Percentiles rank a stretch among this genome's conserved stretches.
phyloP scores from a whole-genome alignment of 1,284 basidiomycete genomes.

The Ceratobasidium theobromae region DNA sequence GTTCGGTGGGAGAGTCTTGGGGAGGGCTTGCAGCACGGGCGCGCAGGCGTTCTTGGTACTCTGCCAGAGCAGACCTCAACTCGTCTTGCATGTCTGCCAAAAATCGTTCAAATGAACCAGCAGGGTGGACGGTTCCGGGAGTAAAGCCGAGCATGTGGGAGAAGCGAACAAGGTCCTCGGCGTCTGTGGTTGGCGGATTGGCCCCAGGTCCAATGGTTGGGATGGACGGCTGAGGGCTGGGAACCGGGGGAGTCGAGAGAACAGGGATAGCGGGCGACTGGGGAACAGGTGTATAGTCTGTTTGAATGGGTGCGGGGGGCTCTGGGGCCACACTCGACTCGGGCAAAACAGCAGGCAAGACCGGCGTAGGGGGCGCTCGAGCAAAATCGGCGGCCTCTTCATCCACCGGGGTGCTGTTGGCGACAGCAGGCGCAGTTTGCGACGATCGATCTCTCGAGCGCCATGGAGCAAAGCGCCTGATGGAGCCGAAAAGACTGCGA shows the following conservation, averaged over 20 bases:
- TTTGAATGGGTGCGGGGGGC: not conserved
- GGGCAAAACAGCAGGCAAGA: not conserved
- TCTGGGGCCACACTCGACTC: not conserved
- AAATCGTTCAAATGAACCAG: constrained; percentile 63
- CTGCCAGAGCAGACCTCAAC: constrained; percentile 55
- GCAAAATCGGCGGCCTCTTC: constrained; percentile 11
- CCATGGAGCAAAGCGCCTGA: too few species aligned
- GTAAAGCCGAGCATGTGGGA: constrained; percentile 29
- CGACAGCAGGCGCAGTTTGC: not conserved
- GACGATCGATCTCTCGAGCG: not conserved
- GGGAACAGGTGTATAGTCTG: not conserved
- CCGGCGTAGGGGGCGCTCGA: not conserved
- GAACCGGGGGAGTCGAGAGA: constrained; percentile 55
- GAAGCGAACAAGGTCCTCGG: constrained; percentile 25
- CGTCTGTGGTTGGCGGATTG: not conserved
- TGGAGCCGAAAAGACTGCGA: too few species aligned
- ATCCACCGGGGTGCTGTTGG: not conserved
- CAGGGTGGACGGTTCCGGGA: constrained; percentile 21
- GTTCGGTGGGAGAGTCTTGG: not conserved
- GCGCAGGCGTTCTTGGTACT: constrained; percentile 33
- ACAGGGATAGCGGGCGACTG: constrained; percentile 38
- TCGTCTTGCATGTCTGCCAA: constrained; percentile 70
- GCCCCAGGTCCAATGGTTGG: not conserved
- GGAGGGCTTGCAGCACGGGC: constrained; percentile 33
- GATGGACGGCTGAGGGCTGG: constrained; percentile 53